phyloP scores from a whole-genome alignment of 163 green algal species.

The Prototheca cutis region DNA sequence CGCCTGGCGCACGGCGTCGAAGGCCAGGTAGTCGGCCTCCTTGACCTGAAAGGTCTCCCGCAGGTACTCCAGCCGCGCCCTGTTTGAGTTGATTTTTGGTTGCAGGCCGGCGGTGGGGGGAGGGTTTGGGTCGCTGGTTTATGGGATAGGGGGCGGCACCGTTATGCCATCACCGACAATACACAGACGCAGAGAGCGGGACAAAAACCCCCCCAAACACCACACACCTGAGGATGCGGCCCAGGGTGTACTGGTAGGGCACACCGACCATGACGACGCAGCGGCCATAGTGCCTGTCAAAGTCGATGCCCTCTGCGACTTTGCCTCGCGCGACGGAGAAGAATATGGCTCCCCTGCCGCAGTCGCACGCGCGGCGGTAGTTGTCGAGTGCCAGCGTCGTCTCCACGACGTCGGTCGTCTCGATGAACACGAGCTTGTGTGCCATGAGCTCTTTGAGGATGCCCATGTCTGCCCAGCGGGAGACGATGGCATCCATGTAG shows the following conservation, averaged over 20 bases:
- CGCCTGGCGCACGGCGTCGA: conserved; percentile 93
- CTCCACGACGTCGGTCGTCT: conserved; percentile 97
- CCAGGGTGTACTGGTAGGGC: conserved; percentile 98
- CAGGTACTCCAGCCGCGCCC: conserved; percentile 90
- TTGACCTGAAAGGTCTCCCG: conserved; percentile 93
- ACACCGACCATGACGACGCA: conserved; percentile 97
- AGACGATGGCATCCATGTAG: conserved; percentile 95
- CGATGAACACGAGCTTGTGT: conserved; percentile 97
- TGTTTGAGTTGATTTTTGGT: conserved; percentile 8
- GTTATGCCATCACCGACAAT: too few species aligned
- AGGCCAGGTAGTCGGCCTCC: conserved; percentile 93
- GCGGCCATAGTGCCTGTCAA: conserved; percentile 94
- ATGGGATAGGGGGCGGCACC: not conserved
- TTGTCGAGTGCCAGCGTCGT: conserved; percentile 97
- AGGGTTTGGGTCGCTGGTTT: not conserved
- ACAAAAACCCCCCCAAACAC: too few species aligned
- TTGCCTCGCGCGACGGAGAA: conserved; percentile 74
- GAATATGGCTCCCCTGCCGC: conserved; percentile 89
- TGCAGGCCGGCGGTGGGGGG: not conserved
- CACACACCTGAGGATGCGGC: conserved; percentile 70
- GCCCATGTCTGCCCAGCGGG: conserved; percentile 86
- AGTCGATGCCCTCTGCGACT: conserved; percentile 97
- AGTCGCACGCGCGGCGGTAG: conserved; percentile 93
- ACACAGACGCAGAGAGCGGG: too few species aligned
- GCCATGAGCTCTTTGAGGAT: conserved; percentile 85